Base-by-base conservation (phyloP, 768 basidiomycete species). In the Psilocybe cyanescens region DNA sequence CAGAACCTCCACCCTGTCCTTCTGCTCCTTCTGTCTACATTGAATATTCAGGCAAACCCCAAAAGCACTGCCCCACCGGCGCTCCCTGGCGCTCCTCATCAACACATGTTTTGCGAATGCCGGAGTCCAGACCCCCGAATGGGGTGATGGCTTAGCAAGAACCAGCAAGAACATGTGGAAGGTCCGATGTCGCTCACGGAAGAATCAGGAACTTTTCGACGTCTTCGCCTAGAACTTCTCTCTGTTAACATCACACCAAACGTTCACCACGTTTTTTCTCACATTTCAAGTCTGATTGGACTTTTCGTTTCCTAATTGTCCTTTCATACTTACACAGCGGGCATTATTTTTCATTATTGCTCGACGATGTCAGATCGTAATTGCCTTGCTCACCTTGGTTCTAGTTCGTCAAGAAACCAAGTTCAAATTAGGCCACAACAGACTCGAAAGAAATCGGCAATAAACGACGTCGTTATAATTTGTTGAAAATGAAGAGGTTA, bases 1-100 rank as follows among this genome's bases (percentile, higher is more conserved):
- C 33, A 41, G 48, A 49, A 50, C 35, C 57, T 9, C 9, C 58
- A 44, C 58, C 50, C 58, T 52, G 11, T 14, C 47, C 28, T 29
- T 44, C 41, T 35, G 48, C n/a, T 17, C 16, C 30, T 24, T 24
- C 24, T 24, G 24, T 24, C 24, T 24, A 24, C 24, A 24, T 24
- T 24, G 24, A 24, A 24, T 24, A 24, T 24, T 24, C 24, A 24
- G 24, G 24, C 24, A 24, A 24, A 24, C 24, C 24, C 24, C 24
- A 24, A 24, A 16, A 24, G 24, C 24, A 24, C 24, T 24, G 24
- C 24, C 24, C 17, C 37, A 14, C 16, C 51, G 30, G 29, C 49
- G 28, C 33, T n/a, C 19, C 41, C 19, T 19, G 47, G 28, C 33
- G 33, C 33, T 35, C 33, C 33, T 35, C 52, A 53, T 51, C 52